Base-by-base conservation (phyloP, 164 flowering plant genomes). In the Pachysandra terminalis region DNA sequence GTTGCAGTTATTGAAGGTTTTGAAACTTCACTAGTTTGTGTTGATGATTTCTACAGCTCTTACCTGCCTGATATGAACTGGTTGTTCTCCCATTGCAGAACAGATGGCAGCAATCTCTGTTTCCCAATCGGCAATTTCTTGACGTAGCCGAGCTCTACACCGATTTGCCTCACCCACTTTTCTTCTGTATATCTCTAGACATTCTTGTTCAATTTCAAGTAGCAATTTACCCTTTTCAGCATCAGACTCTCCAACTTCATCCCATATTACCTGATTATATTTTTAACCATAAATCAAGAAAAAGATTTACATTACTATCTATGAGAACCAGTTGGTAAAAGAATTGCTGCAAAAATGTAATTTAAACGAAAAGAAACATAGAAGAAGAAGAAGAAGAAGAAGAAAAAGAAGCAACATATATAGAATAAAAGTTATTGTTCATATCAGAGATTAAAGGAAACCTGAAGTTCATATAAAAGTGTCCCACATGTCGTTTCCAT, bases 211-310 rank as follows among this genome's bases (percentile, higher is more conserved):
- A 63, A 92, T 75, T 61, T 88, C 86, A 51, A 75, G 66, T 15
- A 92, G 71, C 87, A 83, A 80, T 55, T 67, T 76, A 69, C 90
- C 92, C 76, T 85, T 86, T 41, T 86, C 84, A 51, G 25, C 65
- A n/a, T 83, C 86, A 37, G 86, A 6, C 72, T 88, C 92, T 35
- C 97, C 97, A 67, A 91, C 81, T 79, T 91, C 97, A 84, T 88
- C 84, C 97, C 97, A 91, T 69, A 91, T 86, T 72, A 71, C 79
- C 96, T 89, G 53, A 64, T 65, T 52, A 45, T n/a, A n/a, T n/a
- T n/a, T n/a, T n/a, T 64, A 70, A 64, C 25, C 67, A 6, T 14
- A 69, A 21, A 26, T 17, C 37, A 32, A 7, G n/a, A n/a, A 19
- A 26, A 40, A 32, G 19, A 7, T 16, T 12, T 24, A 40, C 23